phyloP scores from a whole-genome alignment of 1,139 yeast species.

The Arxiozyma slooffiae region DNA sequence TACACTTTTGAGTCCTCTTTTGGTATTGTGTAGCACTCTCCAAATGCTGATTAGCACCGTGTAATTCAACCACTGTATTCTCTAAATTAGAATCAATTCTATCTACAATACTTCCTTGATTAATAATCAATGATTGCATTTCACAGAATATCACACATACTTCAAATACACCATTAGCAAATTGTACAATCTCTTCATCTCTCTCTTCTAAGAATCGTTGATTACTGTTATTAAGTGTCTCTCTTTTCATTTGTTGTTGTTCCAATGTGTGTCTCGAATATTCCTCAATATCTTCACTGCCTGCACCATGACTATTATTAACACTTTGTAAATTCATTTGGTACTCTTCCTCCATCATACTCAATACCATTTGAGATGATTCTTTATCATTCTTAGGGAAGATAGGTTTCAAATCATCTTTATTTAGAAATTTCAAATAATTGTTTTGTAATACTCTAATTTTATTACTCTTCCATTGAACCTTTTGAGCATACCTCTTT shows the following conservation, averaged over 20 bases:
- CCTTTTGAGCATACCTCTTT: constrained; percentile 72
- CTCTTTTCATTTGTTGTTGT: constrained; percentile 33
- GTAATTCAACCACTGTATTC: constrained; percentile 64
- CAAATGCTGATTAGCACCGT: constrained; percentile 69
- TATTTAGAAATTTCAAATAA: constrained; percentile 63
- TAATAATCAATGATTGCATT: constrained; percentile 82
- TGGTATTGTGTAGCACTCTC: constrained; percentile 72
- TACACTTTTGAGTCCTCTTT: constrained; percentile 83
- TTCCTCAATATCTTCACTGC: constrained; percentile 31
- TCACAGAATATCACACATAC: constrained; percentile 89
- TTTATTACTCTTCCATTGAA: constrained; percentile 65
- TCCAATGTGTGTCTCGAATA: constrained; percentile 38
- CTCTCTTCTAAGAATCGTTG: constrained; percentile 44
- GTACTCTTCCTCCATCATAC: constrained; percentile 38
- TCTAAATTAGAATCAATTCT: constrained; percentile 86
- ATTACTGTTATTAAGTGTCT: constrained; percentile 30
- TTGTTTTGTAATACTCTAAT: constrained; percentile 84
- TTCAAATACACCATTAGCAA: constrained; percentile 91
- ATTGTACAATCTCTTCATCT: constrained; percentile 77
- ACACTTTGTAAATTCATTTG: constrained; percentile 6
- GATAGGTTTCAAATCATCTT: constrained; percentile 49
- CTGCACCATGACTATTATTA: background rate
- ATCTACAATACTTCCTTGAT: constrained; percentile 89
- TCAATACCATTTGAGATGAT: constrained; percentile 16
- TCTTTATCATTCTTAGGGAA: constrained; percentile 22